phyloP scores from a whole-genome alignment of 345 rosid genomes.

The Mercurialis annua region DNA sequence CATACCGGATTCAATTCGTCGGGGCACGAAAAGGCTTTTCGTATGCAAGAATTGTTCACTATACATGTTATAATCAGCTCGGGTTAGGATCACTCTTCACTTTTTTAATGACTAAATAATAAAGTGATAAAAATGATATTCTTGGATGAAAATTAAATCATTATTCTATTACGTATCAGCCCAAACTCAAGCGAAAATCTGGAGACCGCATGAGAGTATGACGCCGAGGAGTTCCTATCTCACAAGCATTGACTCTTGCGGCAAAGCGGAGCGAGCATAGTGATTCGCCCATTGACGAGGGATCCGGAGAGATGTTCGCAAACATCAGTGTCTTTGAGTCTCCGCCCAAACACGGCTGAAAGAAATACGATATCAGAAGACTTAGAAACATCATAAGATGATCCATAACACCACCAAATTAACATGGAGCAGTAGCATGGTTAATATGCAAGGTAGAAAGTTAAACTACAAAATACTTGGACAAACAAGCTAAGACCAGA shows the following conservation, averaged over 20 bases:
- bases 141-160: not conserved
- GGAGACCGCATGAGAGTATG: constrained; percentile 23
- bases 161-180: constrained; percentile 7
- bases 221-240: constrained; percentile 34
- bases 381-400: not conserved
- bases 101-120: constrained; percentile 14
- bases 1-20: constrained; percentile 3
- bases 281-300: constrained; percentile 27
- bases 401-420: not conserved
- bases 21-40: not conserved
- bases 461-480: not conserved
- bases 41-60: constrained; percentile 9
- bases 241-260: constrained; percentile 34
- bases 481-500: not conserved
- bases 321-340: constrained; percentile 39
- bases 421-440: not conserved
- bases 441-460: not conserved
- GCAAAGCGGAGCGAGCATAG: constrained; percentile 36
- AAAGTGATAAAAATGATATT: constrained; percentile 24
- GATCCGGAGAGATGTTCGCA: constrained; percentile 29
- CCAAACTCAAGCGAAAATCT: constrained; percentile 35
- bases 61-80: constrained; percentile 35
- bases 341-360: constrained; percentile 36
- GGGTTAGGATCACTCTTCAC: constrained; percentile 42
- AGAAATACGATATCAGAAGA: not conserved